Percentiles rank a stretch among this genome's conserved stretches.
Conservation (phyloP, 495 filamentous ascomycete genomes). For the Xylaria intraflava region DNA sequence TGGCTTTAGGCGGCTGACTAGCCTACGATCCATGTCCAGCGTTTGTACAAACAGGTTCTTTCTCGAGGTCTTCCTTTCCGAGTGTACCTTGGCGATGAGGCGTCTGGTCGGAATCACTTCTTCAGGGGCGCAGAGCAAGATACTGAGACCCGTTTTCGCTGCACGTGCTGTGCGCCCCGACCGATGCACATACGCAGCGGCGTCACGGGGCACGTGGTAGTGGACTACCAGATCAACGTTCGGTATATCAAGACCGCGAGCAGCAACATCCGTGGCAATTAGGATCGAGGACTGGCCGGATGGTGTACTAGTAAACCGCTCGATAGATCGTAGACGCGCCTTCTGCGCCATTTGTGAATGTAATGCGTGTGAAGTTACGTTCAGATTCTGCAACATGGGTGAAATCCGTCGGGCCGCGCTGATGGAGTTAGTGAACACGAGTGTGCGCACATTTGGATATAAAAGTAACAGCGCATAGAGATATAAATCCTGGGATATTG, state of each 20-base stretch:
- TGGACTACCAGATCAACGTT: conserved; percentile 81
- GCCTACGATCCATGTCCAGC: conserved; percentile 73
- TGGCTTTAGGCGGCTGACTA: conserved; percentile 67
- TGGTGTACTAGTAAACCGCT: conserved; percentile 71
- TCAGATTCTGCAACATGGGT: conserved; percentile 76
- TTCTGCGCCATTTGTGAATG: conserved; percentile 97
- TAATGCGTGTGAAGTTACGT: conserved; percentile 67
- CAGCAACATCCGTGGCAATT: conserved; percentile 91
- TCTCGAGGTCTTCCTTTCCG: conserved; percentile 30
- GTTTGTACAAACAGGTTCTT: conserved; percentile 59
- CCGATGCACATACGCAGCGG: conserved; percentile 91
- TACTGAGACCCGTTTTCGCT: conserved; percentile 63
- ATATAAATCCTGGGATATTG: conserved; percentile 63
- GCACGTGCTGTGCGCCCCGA: conserved; percentile 93
- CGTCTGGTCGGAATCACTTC: conserved; percentile 79
- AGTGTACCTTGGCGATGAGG: conserved; percentile 81
- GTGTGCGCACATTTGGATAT: conserved; percentile 67
- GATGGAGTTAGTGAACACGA: conserved; percentile 95
- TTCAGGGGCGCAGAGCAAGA: conserved; percentile 85
- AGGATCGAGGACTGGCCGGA: conserved; percentile 56
- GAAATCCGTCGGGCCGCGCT: conserved; percentile 81
- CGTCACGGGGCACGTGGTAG: conserved; percentile 88
- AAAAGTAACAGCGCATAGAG: conserved; percentile 83
- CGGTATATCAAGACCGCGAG: conserved; percentile 92
- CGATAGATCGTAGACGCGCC: conserved; percentile 85